Evolutionary conservation across 2,329 filamentous ascomycete species (phyloP).

Genomic region (Lecanicillium sp.): DNA sequence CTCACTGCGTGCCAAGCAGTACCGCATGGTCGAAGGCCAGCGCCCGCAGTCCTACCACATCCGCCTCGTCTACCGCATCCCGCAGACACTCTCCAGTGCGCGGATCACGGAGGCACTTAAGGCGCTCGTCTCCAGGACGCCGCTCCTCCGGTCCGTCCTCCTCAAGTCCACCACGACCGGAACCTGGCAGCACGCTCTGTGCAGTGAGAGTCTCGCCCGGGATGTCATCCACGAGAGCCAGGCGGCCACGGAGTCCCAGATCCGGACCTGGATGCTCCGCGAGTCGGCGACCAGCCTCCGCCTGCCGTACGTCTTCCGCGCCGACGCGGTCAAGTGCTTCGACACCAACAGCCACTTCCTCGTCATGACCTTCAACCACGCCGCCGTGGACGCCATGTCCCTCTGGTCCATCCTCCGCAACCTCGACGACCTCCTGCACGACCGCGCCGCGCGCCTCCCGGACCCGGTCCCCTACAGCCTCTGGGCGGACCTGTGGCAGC

Average conservation of each 20-base stretch:
- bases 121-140: slow-evolving; percentile 17
- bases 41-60: slow-evolving; percentile 30
- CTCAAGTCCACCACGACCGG: background rate
- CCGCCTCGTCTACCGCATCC: slow-evolving; percentile 27
- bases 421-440: slow-evolving; percentile 25
- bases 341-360: slow-evolving; percentile 19
- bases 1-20: slow-evolving; percentile 24
- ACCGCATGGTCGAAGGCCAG: slow-evolving; percentile 25
- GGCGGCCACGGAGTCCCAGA: slow-evolving; percentile 20
- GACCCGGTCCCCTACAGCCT: slow-evolving; percentile 24
- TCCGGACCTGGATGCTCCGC: slow-evolving; percentile 15
- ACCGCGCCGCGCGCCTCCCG: slow-evolving; percentile 17
- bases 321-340: slow-evolving; percentile 20
- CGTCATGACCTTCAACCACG: slow-evolving; percentile 29
- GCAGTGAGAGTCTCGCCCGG: slow-evolving; percentile 18
- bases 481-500: slow-evolving; percentile 27
- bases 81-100: background rate
- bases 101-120: background rate
- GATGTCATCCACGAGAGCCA: slow-evolving; percentile 22
- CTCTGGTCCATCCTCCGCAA: slow-evolving; percentile 29
- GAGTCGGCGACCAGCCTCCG: slow-evolving; percentile 15
- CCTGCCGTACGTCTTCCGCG: slow-evolving; percentile 27
- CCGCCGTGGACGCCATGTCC: slow-evolving; percentile 29
- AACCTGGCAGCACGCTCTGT: background rate
- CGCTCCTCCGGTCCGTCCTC: slow-evolving; percentile 1